These are phyloP conservation scores for Eutypa lata DNA, from an alignment of 2,329 filamentous ascomycete genomes.

Conservation along the genomic window DNA sequence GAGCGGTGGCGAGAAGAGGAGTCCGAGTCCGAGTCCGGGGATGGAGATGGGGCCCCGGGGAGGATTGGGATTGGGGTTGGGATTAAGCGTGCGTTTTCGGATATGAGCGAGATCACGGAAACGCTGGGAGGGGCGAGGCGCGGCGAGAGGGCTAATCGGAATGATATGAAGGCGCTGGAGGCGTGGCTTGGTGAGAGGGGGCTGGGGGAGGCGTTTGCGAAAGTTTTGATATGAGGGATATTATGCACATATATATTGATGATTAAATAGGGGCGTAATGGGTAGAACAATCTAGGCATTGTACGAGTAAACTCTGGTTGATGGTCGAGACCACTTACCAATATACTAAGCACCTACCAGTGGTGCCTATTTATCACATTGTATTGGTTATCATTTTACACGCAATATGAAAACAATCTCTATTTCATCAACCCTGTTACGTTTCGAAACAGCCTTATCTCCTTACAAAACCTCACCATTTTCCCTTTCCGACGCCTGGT, in stretches of 20 bases:
- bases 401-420: no score
- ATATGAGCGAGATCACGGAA: slow-evolving; percentile 58
- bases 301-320: no score
- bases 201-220: slow-evolving; percentile 41
- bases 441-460: no score
- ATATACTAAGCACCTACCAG: no score
- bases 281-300: no score
- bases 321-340: no score
- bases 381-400: no score
- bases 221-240: slow-evolving; percentile 30
- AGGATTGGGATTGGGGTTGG: no score
- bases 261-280: no score
- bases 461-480: not conserved
- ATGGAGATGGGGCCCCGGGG: not conserved
- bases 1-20: slow-evolving; percentile 52
- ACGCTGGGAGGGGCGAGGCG: slow-evolving; percentile 43
- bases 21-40: not conserved
- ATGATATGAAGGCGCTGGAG: slow-evolving; percentile 52
- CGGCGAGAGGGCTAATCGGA: slow-evolving; percentile 47
- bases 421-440: no score
- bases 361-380: no score
- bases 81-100: slow-evolving; percentile 45
- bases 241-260: no score
- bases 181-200: slow-evolving; percentile 44
- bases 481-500: not conserved